Percentiles rank a stretch among this genome's conserved stretches.
These are phyloP conservation scores for Stentor roeselii DNA, from an alignment of 73 alveolate species.

Conservation along the genomic window DNA sequence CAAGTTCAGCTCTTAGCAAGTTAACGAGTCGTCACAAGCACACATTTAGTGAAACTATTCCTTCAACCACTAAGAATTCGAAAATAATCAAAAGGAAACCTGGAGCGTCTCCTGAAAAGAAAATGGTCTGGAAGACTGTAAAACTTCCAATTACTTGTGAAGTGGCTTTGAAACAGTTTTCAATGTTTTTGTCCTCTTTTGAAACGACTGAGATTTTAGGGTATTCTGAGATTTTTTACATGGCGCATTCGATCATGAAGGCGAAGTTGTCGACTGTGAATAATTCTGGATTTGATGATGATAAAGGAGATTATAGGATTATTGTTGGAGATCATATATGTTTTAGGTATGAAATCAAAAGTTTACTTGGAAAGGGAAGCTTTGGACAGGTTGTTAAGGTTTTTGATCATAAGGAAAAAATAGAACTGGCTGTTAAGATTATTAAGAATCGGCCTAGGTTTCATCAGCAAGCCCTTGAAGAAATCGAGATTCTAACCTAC, in stretches of 20 bases:
- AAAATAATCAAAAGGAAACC: neutral
- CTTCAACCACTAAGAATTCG: neutral
- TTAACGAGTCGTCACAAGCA: neutral
- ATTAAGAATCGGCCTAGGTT: conserved; percentile 84
- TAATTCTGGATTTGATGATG: conserved; percentile 50
- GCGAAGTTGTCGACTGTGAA: conserved; percentile 22
- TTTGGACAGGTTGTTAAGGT: conserved; percentile 94
- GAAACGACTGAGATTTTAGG: conserved; percentile 20
- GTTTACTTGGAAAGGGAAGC: conserved; percentile 87
- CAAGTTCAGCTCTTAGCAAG: neutral
- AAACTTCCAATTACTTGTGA: neutral
- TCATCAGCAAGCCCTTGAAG: conserved; percentile 87
- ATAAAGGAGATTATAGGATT: conserved; percentile 85
- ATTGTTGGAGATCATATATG: conserved; percentile 82
- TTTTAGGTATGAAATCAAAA: conserved; percentile 87
- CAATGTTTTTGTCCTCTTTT: neutral
- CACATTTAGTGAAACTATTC: neutral
- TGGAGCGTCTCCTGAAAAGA: neutral
- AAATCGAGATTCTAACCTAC: conserved; percentile 65
- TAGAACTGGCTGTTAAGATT: conserved; percentile 81
- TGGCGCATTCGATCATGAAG: conserved; percentile 24
- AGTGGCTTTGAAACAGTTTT: neutral
- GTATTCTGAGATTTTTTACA: conserved; percentile 31
- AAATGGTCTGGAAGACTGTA: neutral
- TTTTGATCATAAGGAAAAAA: conserved; percentile 83